Evolutionary conservation across 352 stramenopile genomes (phyloP).

Genomic region (Phytopythium aichiense): DNA sequence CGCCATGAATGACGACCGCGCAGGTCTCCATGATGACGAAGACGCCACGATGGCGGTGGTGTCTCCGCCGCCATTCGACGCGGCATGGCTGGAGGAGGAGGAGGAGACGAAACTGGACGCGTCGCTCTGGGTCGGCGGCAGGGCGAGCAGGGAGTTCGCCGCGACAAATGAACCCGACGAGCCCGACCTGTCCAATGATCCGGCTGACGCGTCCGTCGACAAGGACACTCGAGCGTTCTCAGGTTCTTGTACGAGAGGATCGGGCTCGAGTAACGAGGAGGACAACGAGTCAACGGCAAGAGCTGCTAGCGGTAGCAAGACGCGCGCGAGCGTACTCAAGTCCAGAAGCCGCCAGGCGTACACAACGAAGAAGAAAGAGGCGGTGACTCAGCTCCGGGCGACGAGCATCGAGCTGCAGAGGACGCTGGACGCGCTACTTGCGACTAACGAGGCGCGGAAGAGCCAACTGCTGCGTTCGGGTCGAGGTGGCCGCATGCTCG

Average conservation of each 20-base stretch:
- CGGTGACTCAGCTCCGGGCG: slow-evolving; percentile 7
- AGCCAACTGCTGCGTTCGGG: not conserved
- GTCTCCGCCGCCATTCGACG: not conserved
- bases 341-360: slow-evolving; percentile 13
- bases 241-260: too few relatives aligned
- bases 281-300: too few relatives aligned
- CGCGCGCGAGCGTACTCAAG: not conserved
- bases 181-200: too few relatives aligned
- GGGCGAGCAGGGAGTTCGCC: not conserved
- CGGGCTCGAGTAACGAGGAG: too few relatives aligned
- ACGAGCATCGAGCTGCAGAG: slow-evolving; percentile 9
- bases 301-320: not conserved
- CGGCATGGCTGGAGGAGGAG: not conserved
- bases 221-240: too few relatives aligned
- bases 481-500: not conserved
- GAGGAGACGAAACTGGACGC: not conserved
- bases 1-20: not conserved
- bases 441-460: not conserved
- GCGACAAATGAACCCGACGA: not conserved
- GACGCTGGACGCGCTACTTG: not conserved
- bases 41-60: not conserved
- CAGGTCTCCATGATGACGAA: not conserved
- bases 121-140: not conserved
- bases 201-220: too few relatives aligned
- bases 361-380: slow-evolving; percentile 6